These are phyloP conservation scores for Tetracentron sinense DNA, from an alignment of 164 flowering plant genomes.

Conservation along the genomic window DNA sequence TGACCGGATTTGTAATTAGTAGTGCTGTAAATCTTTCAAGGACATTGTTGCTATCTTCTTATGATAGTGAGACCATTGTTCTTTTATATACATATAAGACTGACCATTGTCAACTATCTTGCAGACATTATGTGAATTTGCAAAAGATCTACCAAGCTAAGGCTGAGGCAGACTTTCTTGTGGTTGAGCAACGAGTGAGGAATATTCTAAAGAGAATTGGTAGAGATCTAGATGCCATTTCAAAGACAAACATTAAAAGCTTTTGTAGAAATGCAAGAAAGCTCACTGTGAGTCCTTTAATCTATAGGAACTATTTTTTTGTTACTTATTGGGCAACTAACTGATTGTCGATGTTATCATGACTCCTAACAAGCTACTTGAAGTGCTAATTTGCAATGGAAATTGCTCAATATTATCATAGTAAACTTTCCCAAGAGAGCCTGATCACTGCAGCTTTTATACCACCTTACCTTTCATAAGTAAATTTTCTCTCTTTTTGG, in stretches of 20 bases:
- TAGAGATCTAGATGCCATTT: conserved; percentile 66
- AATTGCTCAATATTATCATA: not conserved
- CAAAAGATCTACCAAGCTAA: conserved; percentile 92
- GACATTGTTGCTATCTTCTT: not conserved
- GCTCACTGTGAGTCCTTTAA: conserved; percentile 48
- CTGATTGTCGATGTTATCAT: not conserved
- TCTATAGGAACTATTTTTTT: not conserved
- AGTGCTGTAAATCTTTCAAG: not conserved
- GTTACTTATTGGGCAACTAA: not conserved
- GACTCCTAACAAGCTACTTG: not conserved
- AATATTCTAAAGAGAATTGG: conserved; percentile 73
- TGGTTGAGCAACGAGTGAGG: conserved; percentile 61
- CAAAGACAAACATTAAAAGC: conserved; percentile 58
- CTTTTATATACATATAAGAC: too few relatives aligned
- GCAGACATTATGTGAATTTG: conserved; percentile 80
- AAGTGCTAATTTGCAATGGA: not conserved
- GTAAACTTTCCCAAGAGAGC: not conserved
- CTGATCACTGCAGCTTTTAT: not conserved
- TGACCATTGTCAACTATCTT: conserved; percentile 18
- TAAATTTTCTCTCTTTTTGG: too few relatives aligned
- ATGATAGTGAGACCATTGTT: conserved; percentile 12
- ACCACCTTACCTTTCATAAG: too few relatives aligned
- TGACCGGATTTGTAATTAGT: conserved; percentile 12
- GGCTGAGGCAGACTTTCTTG: conserved; percentile 86
- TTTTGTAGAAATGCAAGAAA: conserved; percentile 95